Evolutionary conservation across 2,329 filamentous ascomycete genomes (phyloP), one percentile per base, ranked within the genome.

Genomic region (Hypoxylon sp.): DNA sequence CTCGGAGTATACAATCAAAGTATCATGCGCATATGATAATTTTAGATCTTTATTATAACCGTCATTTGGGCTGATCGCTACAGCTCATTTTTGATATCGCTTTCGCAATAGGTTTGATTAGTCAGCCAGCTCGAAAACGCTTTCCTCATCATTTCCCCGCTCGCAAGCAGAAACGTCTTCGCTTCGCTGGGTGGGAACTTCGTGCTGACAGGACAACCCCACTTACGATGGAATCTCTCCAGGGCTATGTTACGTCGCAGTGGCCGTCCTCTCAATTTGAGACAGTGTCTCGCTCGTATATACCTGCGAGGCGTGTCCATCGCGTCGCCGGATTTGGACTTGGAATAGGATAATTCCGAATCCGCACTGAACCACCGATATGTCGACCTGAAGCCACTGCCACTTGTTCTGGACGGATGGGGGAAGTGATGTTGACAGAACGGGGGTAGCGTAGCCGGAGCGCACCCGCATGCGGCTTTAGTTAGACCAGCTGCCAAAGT

Each of bases 341-440:
- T 32, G n/a, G 19, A 38, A 19, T 38, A 14, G 17, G 17, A 14
- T 25, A 13, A 53, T 53, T 38, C 30, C 32, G n/a, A 13, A 4
- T 9, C 19, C 32, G 7, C 17, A 38, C 32, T 19, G 17, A 23
- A 38, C 50, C 32, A 7, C 11, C 50, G n/a, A 32, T 23, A 36
- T 38, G 28, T 38, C 14, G 17, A n/a, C 10, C 17, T 19, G 7
- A 23, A 53, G 32, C 32, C n/a, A 14, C 21, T 14, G 11, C 30
- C 17, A 19, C 28, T 19, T n/a, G 9, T n/a, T n/a, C 49, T 52
- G n/a, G 28, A 14, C 7, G 28, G 30, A 19, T 13, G 28, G 30
- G 49, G n/a, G 14, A 36, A 52, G 11, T 52, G 30, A 21, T 36
- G 14, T 52, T 13, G 49, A 9, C 21, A 17, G 49, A 52, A 36